These are phyloP conservation scores for Coniosporium tulheliwenetii DNA, from an alignment of 2,329 filamentous ascomycete genomes.

Conservation along the genomic window DNA sequence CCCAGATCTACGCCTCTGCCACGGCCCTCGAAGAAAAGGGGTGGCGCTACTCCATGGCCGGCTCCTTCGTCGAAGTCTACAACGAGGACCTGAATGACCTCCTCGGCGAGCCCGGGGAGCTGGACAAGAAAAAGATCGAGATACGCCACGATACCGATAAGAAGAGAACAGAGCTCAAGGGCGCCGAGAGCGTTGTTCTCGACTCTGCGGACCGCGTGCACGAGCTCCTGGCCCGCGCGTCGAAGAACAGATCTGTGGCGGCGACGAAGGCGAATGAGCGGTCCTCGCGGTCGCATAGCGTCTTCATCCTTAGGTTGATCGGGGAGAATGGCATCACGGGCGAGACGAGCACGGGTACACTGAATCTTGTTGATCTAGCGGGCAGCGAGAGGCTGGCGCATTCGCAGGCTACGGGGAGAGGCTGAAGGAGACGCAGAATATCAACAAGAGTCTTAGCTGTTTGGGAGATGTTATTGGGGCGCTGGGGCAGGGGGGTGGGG, in stretches of 20 bases:
- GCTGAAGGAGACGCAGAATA: constrained; percentile 88
- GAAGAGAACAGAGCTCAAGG: constrained; percentile 68
- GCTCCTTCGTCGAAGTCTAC: constrained; percentile 94
- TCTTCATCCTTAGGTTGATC: constrained; percentile 69
- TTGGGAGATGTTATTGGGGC: constrained; percentile 90
- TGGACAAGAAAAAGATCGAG: constrained; percentile 72
- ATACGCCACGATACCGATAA: constrained; percentile 73
- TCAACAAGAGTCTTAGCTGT: constrained; percentile 88
- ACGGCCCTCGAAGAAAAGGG: constrained; percentile 74
- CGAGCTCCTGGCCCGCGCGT: constrained; percentile 62
- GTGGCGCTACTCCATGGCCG: constrained; percentile 89
- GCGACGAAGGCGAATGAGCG: constrained; percentile 96
- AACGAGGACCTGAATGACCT: constrained; percentile 94
- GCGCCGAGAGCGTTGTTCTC: constrained; percentile 61
- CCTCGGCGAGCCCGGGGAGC: constrained; percentile 53
- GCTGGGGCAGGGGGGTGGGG: constrained; percentile 62
- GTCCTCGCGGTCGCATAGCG: constrained; percentile 85
- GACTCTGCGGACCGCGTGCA: constrained; percentile 71
- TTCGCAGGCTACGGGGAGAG: constrained; percentile 69
- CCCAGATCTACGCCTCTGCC: constrained; percentile 86
- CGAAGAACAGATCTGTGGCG: constrained; percentile 77
- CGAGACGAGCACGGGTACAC: constrained; percentile 77
- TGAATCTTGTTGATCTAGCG: constrained; percentile 91
- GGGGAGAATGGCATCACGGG: constrained; percentile 58
- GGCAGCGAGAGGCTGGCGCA: constrained; percentile 84